Evolutionary conservation across 768 basidiomycete genomes (phyloP).

Genomic region (Mycena filopes): DNA sequence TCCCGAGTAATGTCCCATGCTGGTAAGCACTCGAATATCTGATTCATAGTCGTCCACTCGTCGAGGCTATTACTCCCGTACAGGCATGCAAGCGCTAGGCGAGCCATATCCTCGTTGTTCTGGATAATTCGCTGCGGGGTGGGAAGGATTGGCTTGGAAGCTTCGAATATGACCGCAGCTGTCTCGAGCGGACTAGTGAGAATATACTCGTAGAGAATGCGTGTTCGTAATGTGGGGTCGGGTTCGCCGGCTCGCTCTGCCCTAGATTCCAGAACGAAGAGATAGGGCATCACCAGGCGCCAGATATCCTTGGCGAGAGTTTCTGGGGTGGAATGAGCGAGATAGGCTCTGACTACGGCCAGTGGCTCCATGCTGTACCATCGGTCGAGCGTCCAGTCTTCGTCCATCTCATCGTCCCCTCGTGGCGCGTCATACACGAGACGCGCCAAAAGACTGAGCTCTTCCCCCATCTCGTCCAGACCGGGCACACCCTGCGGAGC

Average conservation of each 20-base stretch:
- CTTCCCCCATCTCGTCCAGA: constrained; percentile 91
- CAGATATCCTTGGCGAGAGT: constrained; percentile 75
- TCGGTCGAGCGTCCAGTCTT: constrained; percentile 80
- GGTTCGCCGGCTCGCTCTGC: constrained; percentile 83
- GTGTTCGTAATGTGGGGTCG: constrained; percentile 72
- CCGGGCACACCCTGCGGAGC: constrained; percentile 81
- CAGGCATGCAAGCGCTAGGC: constrained; percentile 86
- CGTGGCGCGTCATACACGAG: constrained; percentile 86
- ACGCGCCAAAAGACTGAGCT: constrained; percentile 85
- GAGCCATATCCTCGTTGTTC: constrained; percentile 85
- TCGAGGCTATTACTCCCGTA: constrained; percentile 82
- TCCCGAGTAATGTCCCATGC: constrained; percentile 78
- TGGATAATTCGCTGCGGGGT: constrained; percentile 76
- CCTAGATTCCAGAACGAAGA: constrained; percentile 90
- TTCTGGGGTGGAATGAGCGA: constrained; percentile 73
- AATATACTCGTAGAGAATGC: constrained; percentile 77
- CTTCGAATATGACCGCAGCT: constrained; percentile 83
- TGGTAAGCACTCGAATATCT: constrained; percentile 95
- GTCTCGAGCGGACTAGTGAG: constrained; percentile 74
- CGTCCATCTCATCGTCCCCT: constrained; percentile 48
- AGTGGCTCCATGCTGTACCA: constrained; percentile 80
- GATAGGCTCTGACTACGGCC: constrained; percentile 78
- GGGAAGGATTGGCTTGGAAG: constrained; percentile 90
- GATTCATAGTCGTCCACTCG: constrained; percentile 87
- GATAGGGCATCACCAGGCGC: constrained; percentile 88